Conservation (phyloP, 768 basidiomycete species). For the Tricholoma flavovirens region DNA sequence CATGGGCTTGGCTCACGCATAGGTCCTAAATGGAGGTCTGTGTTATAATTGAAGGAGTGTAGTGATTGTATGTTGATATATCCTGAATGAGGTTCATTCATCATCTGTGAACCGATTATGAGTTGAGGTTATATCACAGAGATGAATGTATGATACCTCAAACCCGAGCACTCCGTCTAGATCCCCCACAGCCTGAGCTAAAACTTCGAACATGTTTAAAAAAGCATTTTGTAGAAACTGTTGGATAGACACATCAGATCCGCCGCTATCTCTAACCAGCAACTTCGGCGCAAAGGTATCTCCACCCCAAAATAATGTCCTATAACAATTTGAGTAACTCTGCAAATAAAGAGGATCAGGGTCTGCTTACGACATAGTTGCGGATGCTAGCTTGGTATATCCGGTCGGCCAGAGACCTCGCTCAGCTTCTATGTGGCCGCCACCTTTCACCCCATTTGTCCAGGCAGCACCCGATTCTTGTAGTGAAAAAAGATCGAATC, state of each 20-base stretch:
- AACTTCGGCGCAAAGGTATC: constrained; percentile 80
- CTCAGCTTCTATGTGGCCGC: constrained; percentile 71
- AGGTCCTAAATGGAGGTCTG: constrained; percentile 81
- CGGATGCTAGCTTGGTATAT: constrained; percentile 88
- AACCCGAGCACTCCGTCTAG: constrained; percentile 83
- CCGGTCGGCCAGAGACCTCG: constrained; percentile 90
- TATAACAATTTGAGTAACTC: constrained; percentile 22
- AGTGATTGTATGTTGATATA: constrained; percentile 81
- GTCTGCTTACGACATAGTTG: constrained; percentile 79
- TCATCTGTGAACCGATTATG: constrained; percentile 49
- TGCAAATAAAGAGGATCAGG: neutral
- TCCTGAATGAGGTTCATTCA: constrained; percentile 94
- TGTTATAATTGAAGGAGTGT: constrained; percentile 88
- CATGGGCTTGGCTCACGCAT: constrained; percentile 49
- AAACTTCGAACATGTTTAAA: constrained; percentile 65
- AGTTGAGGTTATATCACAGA: neutral
- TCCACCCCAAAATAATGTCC: constrained; percentile 93
- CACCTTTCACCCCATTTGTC: constrained; percentile 71
- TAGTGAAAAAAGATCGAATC: constrained; percentile 76
- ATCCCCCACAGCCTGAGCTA: constrained; percentile 65
- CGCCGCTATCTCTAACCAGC: constrained; percentile 39
- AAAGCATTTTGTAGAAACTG: constrained; percentile 79
- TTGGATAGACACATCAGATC: constrained; percentile 62
- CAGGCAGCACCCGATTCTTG: constrained; percentile 87
- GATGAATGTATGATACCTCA: constrained; percentile 49